Evolutionary conservation across 1,284 basidiomycete species (phyloP), one percentile per base, ranked within the genome.

Genomic region (Irpex lacteus): DNA sequence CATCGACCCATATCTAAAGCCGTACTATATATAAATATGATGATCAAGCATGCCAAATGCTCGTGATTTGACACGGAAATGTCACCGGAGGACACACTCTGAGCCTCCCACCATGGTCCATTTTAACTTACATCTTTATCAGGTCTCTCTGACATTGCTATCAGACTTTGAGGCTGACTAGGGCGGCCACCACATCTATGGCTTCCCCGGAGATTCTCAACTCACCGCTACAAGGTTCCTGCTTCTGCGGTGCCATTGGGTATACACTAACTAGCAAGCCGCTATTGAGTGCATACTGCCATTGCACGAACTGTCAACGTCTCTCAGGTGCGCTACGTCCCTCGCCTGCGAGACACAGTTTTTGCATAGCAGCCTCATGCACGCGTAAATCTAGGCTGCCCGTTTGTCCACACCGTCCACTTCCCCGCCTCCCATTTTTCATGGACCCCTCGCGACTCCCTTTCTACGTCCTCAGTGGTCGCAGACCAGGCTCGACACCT

Each of bases 251-350:
- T 7, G 67, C 75, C 4, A 74, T 82, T 2, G 72, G 81, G 0
- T 88, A 83, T 65, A 63, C 76, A 59, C 76, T 86, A 0, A 73
- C 70, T 18, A 82, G 82, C 1, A 72, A 70, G 44, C 86, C 87
- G 0, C 66, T 82, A 6, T 73, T 85, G 40, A 83, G 81, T 66
- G 86, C 83, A 5, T 89, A 84, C 70, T 89, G 87, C 64, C 88
- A 89, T 69, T 89, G 88, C 69, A 86, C 85, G 4, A 71, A 80
- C 49, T 90, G 88, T 68, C 88, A 89, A 71, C 76, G 82, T 36
- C 71, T 86, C 53, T 81, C 76, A 66, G 82, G 86, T 85, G 68
- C 64, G 78, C 26, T 19, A 7, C 36, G 4, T 18, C 19, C n/a
- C 3, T 36, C 8, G 44, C 37, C 6, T 59, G 53, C 18, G 38